phyloP scores from a whole-genome alignment of 805 yeast genomes.

The Saturnispora serradocipensis region DNA sequence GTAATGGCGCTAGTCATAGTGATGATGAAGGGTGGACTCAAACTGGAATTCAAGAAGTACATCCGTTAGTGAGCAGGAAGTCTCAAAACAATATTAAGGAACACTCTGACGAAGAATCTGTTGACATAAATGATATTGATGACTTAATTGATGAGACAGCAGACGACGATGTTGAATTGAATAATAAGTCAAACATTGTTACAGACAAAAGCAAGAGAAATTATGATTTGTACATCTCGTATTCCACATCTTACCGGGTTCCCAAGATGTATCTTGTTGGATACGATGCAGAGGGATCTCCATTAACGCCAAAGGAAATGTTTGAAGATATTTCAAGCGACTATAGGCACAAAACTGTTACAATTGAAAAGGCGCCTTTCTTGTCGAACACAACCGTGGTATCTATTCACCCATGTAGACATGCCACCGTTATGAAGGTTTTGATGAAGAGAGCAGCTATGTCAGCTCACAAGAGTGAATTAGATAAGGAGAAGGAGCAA shows the following conservation, averaged over 20 bases:
- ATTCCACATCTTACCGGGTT: conserved; percentile 90
- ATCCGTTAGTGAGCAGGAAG: not conserved
- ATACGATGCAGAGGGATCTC: conserved; percentile 72
- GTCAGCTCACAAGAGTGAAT: conserved; percentile 28
- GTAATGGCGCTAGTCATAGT: not conserved
- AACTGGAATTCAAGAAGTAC: not conserved
- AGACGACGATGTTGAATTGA: conserved; percentile 22
- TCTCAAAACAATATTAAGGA: conserved; percentile 9
- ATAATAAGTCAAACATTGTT: conserved; percentile 24
- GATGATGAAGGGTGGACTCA: conserved; percentile 4
- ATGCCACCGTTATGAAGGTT: conserved; percentile 89
- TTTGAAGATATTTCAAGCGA: conserved; percentile 90
- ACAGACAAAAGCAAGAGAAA: conserved; percentile 43
- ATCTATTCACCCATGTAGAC: conserved; percentile 94
- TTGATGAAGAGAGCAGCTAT: conserved; percentile 64
- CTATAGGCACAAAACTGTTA: conserved; percentile 91
- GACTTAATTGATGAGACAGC: conserved; percentile 29
- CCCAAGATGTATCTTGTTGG: conserved; percentile 93
- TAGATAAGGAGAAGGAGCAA: conserved; percentile 16
- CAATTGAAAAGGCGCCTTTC: conserved; percentile 89
- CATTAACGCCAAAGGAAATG: conserved; percentile 82
- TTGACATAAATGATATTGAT: conserved; percentile 35
- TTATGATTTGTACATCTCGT: conserved; percentile 84
- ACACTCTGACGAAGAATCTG: conserved; percentile 12
- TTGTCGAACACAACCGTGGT: conserved; percentile 65